Conservation (phyloP, 805 yeast genomes). For the Tetrapisispora arboricola region DNA sequence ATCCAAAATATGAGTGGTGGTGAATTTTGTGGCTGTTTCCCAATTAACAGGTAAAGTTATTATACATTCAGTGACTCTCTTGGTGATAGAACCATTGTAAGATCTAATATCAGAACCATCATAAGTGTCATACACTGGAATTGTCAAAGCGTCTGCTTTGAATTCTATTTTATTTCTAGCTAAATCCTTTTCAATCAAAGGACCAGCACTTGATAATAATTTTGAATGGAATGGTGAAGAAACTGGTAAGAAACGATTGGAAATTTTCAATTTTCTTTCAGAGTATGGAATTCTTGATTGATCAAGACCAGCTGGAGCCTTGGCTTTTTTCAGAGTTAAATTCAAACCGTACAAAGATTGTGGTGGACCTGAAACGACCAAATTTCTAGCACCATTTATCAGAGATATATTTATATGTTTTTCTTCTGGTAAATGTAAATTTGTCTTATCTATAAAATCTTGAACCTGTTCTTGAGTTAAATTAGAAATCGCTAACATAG, state of each 20-base stretch:
- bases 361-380: conserved; percentile 96
- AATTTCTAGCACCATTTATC: conserved; percentile 89
- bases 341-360: conserved; percentile 94
- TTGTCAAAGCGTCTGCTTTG: conserved; percentile 42
- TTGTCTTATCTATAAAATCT: conserved; percentile 70
- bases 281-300: conserved; percentile 91
- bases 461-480: conserved; percentile 73
- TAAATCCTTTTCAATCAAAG: conserved; percentile 56
- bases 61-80: conserved; percentile 71
- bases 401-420: conserved; percentile 86
- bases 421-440: conserved; percentile 84
- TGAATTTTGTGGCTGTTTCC: conserved; percentile 79
- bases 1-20: conserved; percentile 82
- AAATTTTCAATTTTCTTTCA: conserved; percentile 87
- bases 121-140: conserved; percentile 88
- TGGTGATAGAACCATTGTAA: conserved; percentile 43
- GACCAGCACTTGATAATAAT: conserved; percentile 63
- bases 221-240: conserved; percentile 96
- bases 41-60: conserved; percentile 87
- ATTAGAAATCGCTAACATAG: conserved; percentile 93
- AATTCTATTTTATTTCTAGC: conserved; percentile 48
- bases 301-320: conserved; percentile 89
- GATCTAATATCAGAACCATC: conserved; percentile 70
- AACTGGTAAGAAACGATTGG: conserved; percentile 90
- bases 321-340: conserved; percentile 81